Percentiles rank a stretch among this genome's conserved stretches.
phyloP scores from a whole-genome alignment of 106 monocot species.

The Apostasia shenzhenica region DNA sequence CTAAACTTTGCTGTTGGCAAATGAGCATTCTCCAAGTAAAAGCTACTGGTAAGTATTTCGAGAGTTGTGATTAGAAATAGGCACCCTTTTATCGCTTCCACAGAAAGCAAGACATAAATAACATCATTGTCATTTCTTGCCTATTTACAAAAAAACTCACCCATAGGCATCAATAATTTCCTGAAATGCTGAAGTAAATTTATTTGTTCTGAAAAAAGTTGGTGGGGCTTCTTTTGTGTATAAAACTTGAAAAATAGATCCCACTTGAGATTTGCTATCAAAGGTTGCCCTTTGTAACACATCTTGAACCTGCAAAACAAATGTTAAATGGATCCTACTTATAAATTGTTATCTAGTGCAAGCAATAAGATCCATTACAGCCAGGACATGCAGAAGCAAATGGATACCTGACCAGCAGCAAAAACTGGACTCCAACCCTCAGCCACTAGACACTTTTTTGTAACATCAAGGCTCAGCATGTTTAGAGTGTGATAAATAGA shows the following conservation, averaged over 20 bases:
- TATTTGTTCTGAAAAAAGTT: slow-evolving; percentile 89
- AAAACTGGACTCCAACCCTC: slow-evolving; percentile 96
- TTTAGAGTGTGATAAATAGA: slow-evolving; percentile 92
- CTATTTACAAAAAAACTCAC: slow-evolving; percentile 25
- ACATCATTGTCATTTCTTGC: too few species aligned
- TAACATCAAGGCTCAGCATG: slow-evolving; percentile 96
- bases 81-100: too few species aligned
- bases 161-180: slow-evolving; percentile 99
- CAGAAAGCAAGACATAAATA: too few species aligned
- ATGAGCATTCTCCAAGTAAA: too few species aligned
- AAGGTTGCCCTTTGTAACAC: slow-evolving; percentile 50
- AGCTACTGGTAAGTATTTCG: too few species aligned
- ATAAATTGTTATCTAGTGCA: slow-evolving; percentile 2
- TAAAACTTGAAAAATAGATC: slow-evolving; percentile 89
- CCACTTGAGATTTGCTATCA: slow-evolving; percentile 98
- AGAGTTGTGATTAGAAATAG: too few species aligned
- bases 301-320: slow-evolving; percentile 64
- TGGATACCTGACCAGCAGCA: slow-evolving; percentile 55
- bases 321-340: slow-evolving; percentile 2
- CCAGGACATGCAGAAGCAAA: not conserved
- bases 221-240: slow-evolving; percentile 83
- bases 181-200: slow-evolving; percentile 90
- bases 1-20: too few species aligned
- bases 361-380: not conserved
- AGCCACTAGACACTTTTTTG: slow-evolving; percentile 92